A percentile compares a stretch with the other conserved stretches of the same genome.
These are phyloP conservation scores for Biancaea sappan DNA, from an alignment of 306 rosid species.

Conservation along the genomic window DNA sequence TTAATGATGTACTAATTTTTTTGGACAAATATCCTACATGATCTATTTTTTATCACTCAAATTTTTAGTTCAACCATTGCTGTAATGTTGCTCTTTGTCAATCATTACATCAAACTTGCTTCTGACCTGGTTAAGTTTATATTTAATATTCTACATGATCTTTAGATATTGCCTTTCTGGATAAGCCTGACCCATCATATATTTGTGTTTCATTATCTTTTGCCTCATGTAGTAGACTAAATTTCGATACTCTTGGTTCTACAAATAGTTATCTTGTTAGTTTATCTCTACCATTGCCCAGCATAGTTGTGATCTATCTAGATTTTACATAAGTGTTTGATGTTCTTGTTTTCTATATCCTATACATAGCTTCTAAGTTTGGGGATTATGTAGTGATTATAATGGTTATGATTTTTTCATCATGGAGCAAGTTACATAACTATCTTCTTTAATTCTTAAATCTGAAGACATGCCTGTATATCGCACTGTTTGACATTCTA, in stretches of 20 bases:
- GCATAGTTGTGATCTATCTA: conserved; percentile 15
- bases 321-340: not conserved
- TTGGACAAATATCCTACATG: conserved; percentile 11
- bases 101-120: not conserved
- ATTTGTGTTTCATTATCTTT: not conserved
- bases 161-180: not conserved
- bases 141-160: not conserved
- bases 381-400: not conserved
- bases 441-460: conserved; percentile 92
- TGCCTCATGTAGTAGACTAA: not conserved
- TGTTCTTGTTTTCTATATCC: conserved; percentile 4
- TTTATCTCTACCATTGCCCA: conserved; percentile 6
- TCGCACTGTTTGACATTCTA: conserved; percentile 72
- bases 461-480: conserved; percentile 86
- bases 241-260: not conserved
- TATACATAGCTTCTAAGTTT: conserved; percentile 7
- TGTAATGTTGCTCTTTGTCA: not conserved
- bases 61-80: not conserved
- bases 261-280: not conserved
- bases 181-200: not conserved
- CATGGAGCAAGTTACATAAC: conserved; percentile 81
- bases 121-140: not conserved
- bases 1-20: conserved; percentile 3
- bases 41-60: not conserved
- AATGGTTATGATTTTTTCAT: conserved; percentile 36